phyloP scores from a whole-genome alignment of 1,284 basidiomycete species.

The Fomitopsis pinicola region DNA sequence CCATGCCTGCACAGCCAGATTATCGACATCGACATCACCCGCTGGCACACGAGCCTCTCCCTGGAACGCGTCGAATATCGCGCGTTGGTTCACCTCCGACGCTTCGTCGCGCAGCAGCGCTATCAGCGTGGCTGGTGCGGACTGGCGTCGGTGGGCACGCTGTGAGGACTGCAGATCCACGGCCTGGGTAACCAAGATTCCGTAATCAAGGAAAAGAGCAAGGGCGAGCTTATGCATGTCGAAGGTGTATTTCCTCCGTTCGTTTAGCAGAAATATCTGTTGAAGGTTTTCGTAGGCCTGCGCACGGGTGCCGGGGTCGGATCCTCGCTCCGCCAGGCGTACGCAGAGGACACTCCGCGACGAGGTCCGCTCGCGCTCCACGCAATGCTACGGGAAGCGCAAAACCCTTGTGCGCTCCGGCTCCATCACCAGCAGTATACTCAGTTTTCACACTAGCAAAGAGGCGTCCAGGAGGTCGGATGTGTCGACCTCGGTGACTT shows the following conservation, averaged over 20 bases:
- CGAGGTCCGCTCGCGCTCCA: constrained; percentile 31
- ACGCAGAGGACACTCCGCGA: constrained; percentile 26
- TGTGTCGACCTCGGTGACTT: constrained; percentile 1
- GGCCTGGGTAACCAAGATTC: constrained; percentile 30
- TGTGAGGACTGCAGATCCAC: constrained; percentile 42
- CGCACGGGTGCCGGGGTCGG: too few species aligned
- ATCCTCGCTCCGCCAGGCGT: neutral
- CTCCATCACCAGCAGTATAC: too few species aligned
- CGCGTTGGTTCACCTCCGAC: too few species aligned
- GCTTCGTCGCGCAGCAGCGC: constrained; percentile 9
- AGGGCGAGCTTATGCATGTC: constrained; percentile 38
- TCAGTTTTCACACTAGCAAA: constrained; percentile 14
- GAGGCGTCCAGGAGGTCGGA: constrained; percentile 14
- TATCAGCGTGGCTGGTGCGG: neutral
- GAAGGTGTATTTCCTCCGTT: constrained; percentile 30
- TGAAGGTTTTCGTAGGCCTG: constrained; percentile 6
- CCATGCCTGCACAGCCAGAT: constrained; percentile 12
- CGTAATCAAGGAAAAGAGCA: constrained; percentile 33
- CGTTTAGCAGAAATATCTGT: constrained; percentile 12
- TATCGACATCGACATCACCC: neutral
- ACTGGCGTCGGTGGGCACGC: neutral
- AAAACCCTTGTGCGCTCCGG: too few species aligned
- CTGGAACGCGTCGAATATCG: too few species aligned
- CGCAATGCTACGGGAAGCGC: constrained; percentile 34
- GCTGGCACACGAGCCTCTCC: neutral